Conservation (phyloP, 495 filamentous ascomycete genomes). For the Xylaria telfairii region DNA sequence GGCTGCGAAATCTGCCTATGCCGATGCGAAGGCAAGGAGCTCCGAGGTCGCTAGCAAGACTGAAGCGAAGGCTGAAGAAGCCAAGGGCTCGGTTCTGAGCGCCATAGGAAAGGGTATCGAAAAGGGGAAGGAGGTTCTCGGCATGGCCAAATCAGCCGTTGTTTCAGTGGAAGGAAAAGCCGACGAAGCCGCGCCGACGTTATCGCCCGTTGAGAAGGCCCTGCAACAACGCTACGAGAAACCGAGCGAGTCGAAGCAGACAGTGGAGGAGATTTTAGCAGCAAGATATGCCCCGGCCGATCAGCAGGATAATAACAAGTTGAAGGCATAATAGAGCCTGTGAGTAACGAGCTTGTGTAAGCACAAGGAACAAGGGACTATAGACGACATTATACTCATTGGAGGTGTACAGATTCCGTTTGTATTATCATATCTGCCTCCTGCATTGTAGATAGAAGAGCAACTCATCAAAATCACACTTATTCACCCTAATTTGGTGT, state of each 20-base stretch:
- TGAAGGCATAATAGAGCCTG: slow-evolving; percentile 40
- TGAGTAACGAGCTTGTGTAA: neutral
- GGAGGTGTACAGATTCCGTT: slow-evolving; percentile 14
- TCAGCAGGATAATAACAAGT: slow-evolving; percentile 45
- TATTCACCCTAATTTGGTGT: neutral
- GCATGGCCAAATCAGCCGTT: slow-evolving; percentile 38
- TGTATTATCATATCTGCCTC: slow-evolving; percentile 17
- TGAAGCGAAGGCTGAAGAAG: slow-evolving; percentile 30
- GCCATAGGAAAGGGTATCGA: slow-evolving; percentile 43
- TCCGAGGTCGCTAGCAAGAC: slow-evolving; percentile 23
- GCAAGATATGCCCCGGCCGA: slow-evolving; percentile 56
- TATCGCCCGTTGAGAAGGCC: slow-evolving; percentile 52
- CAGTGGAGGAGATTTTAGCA: slow-evolving; percentile 50
- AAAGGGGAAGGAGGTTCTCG: slow-evolving; percentile 39
- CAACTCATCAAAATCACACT: neutral
- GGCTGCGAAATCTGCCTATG: slow-evolving; percentile 39
- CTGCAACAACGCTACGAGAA: slow-evolving; percentile 55
- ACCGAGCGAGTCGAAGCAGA: slow-evolving; percentile 36
- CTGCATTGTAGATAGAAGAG: neutral
- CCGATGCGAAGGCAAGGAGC: slow-evolving; percentile 39
- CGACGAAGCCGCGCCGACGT: slow-evolving; percentile 29
- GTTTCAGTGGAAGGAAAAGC: slow-evolving; percentile 35
- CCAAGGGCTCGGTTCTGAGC: slow-evolving; percentile 38
- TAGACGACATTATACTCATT: neutral
- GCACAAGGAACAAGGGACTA: neutral